Conservation (phyloP, 2,329 filamentous ascomycete genomes). For the Colletotrichum kahawae region DNA sequence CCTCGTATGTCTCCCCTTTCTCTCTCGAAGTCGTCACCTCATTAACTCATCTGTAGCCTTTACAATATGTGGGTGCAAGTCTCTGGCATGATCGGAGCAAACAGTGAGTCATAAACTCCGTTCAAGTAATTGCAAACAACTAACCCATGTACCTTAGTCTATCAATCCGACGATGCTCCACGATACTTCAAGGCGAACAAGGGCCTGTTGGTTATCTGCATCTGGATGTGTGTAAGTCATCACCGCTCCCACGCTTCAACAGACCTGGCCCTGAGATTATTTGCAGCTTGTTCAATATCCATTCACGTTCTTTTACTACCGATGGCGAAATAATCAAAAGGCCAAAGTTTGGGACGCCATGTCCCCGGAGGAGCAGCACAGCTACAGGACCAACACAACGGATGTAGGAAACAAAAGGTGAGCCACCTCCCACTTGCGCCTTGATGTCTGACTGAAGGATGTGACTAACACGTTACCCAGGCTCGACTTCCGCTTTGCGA, state of each 20-base stretch:
- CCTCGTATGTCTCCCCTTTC: constrained; percentile 44
- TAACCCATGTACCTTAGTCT: constrained; percentile 24
- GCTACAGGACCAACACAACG: constrained; percentile 47
- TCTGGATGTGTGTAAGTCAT: constrained; percentile 43
- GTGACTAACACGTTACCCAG: not conserved
- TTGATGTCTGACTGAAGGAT: rapidly evolving
- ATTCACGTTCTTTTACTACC: constrained; percentile 41
- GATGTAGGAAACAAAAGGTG: constrained; percentile 51
- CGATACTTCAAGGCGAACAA: constrained; percentile 44
- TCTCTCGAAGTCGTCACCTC: constrained; percentile 37
- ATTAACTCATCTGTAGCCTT: constrained; percentile 27
- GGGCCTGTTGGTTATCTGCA: constrained; percentile 38
- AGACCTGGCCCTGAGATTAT: constrained; percentile 14
- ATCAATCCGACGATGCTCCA: constrained; percentile 38
- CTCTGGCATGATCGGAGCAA: constrained; percentile 36
- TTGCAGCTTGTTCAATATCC: constrained; percentile 39
- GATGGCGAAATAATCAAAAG: constrained; percentile 40
- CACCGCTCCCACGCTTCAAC: rapidly evolving
- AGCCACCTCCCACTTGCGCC: not conserved
- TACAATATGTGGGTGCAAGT: constrained; percentile 56
- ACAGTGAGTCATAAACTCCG: constrained; percentile 29
- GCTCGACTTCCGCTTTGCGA: constrained; percentile 19
- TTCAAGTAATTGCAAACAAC: too few relatives aligned
- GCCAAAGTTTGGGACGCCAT: constrained; percentile 42
- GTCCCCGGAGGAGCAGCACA: constrained; percentile 42